Evolutionary conservation across 2,329 filamentous ascomycete species (phyloP).

Genomic region (Fusarium pseudocircinatum): DNA sequence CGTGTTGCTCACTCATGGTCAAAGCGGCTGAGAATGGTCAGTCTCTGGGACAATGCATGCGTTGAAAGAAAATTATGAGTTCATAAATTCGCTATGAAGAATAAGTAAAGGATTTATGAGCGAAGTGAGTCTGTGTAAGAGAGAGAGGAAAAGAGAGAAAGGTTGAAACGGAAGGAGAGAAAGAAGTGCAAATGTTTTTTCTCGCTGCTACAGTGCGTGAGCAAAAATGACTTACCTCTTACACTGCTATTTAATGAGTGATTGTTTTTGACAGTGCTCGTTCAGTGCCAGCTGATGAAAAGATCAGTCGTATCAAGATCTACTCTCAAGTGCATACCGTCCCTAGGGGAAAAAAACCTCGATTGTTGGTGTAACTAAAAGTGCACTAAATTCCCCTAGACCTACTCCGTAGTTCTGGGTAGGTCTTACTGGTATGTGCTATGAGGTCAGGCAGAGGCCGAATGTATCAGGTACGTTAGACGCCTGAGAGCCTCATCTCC

Average conservation of each 20-base stretch:
- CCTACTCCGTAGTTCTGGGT: not conserved
- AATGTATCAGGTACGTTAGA: slow-evolving; percentile 2
- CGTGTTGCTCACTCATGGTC: slow-evolving; percentile 43
- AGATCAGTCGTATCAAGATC: slow-evolving; percentile 1
- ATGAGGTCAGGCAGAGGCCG: slow-evolving; percentile 9
- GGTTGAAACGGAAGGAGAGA: not conserved
- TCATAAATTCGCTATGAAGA: not conserved
- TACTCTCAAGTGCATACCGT: not conserved
- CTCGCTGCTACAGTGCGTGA: not conserved
- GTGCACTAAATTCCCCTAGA: slow-evolving; percentile 6
- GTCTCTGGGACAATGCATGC: not conserved
- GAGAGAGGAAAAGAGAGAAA: not conserved
- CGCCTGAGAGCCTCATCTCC: not conserved
- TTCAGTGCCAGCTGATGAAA: slow-evolving; percentile 6
- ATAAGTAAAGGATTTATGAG: slow-evolving; percentile 4
- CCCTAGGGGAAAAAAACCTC: slow-evolving; percentile 22
- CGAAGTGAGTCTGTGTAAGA: not conserved
- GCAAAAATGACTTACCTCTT: not conserved
- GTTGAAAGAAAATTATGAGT: not conserved
- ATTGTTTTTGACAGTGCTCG: not conserved
- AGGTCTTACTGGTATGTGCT: not conserved
- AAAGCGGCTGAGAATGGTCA: not conserved
- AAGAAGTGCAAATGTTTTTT: not conserved
- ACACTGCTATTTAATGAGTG: not conserved
- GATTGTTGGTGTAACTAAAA: slow-evolving; percentile 9